Conservation (phyloP, 345 rosid genomes). For the Citrus maxima region DNA sequence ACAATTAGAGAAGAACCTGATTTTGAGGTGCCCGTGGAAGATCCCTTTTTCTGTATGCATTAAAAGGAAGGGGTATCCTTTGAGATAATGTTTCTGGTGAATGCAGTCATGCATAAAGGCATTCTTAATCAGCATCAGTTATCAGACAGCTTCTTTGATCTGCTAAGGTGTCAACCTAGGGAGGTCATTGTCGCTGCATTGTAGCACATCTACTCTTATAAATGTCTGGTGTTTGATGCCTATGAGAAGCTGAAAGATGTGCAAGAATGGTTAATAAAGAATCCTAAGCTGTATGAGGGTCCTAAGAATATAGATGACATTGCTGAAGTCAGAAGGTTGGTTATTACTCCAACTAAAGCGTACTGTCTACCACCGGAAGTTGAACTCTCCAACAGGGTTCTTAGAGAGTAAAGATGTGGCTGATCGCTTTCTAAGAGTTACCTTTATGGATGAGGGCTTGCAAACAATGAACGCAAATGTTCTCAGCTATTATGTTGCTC, state of each 20-base stretch:
- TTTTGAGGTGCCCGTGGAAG: slow-evolving; percentile 50
- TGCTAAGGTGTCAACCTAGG: slow-evolving; percentile 49
- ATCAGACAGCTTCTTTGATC: slow-evolving; percentile 52
- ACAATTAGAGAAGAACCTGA: slow-evolving; percentile 52
- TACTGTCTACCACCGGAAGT: slow-evolving; percentile 83
- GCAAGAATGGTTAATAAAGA: slow-evolving; percentile 62
- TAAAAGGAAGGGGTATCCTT: slow-evolving; percentile 50
- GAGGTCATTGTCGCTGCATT: slow-evolving; percentile 66
- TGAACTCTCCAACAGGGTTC: slow-evolving; percentile 85
- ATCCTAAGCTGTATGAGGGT: slow-evolving; percentile 46
- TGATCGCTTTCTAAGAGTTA: slow-evolving; percentile 75
- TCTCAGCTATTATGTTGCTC: slow-evolving; percentile 58
- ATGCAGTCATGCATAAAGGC: slow-evolving; percentile 65
- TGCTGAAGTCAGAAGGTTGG: slow-evolving; percentile 67
- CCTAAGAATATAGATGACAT: slow-evolving; percentile 45
- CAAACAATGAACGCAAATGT: slow-evolving; percentile 59
- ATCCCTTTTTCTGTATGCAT: slow-evolving; percentile 57
- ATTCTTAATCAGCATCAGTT: slow-evolving; percentile 69
- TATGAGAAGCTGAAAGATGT: slow-evolving; percentile 47
- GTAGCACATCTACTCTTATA: slow-evolving; percentile 62
- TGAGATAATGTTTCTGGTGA: slow-evolving; percentile 63
- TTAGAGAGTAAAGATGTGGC: slow-evolving; percentile 59
- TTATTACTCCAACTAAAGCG: slow-evolving; percentile 76
- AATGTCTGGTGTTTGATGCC: slow-evolving; percentile 59
- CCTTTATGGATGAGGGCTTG: slow-evolving; percentile 90